Conservation (phyloP, 2,329 filamentous ascomycete species). For the Fusarium sp. region DNA sequence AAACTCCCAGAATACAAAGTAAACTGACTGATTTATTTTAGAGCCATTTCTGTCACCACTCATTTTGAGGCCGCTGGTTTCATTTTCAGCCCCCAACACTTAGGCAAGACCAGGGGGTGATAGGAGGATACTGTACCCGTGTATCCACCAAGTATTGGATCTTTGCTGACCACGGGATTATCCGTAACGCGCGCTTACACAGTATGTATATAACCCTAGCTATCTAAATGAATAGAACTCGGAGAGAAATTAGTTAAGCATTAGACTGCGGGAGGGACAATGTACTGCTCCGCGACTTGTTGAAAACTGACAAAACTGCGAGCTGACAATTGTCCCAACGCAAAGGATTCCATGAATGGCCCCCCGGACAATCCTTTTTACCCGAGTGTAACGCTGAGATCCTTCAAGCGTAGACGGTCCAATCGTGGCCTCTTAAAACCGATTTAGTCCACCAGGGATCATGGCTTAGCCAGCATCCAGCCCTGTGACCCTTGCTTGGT, state of each 20-base stretch:
- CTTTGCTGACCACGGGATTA: background rate
- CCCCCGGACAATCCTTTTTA: background rate
- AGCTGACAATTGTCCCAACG: background rate
- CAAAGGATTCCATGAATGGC: background rate
- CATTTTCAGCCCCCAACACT: constrained; percentile 22
- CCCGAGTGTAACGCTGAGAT: background rate
- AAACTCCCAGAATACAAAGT: background rate
- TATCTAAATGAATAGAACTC: background rate
- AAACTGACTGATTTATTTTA: background rate
- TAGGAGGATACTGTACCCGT: background rate
- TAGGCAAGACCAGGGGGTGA: background rate
- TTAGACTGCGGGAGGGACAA: background rate
- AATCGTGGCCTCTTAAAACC: background rate
- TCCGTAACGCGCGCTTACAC: background rate
- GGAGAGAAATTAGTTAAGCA: background rate
- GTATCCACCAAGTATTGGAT: background rate
- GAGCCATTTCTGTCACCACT: background rate
- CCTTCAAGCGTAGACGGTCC: background rate
- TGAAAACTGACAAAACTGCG: background rate
- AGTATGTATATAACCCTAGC: background rate
- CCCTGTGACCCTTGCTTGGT: constrained; percentile 29
- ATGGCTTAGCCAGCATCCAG: constrained; percentile 6
- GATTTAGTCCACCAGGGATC: background rate
- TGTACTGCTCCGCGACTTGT: background rate
- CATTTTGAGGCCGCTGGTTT: background rate